Conservation (phyloP, 164 flowering plant species). For the Malania oleifera region DNA sequence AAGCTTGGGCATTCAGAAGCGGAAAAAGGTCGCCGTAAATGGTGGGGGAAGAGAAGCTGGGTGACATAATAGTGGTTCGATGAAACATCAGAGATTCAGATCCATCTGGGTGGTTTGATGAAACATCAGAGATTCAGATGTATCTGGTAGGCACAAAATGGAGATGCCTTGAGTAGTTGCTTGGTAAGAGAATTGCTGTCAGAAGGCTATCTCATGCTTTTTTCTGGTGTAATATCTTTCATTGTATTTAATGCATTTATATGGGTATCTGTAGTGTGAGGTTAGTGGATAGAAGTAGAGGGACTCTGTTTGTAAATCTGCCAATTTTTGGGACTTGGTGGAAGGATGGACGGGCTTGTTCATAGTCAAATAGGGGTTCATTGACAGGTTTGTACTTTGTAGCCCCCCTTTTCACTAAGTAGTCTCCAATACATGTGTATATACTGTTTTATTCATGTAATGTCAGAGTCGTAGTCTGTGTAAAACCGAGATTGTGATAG, state of each 20-base stretch:
- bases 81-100: neutral
- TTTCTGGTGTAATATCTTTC: neutral
- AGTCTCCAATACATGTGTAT: constrained; percentile 11
- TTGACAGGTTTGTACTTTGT: constrained; percentile 3
- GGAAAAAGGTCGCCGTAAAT: constrained; percentile 43
- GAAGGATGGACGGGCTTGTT: constrained; percentile 10
- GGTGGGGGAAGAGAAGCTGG: constrained; percentile 66
- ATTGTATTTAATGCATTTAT: neutral
- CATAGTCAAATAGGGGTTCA: constrained; percentile 13
- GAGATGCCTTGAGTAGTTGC: neutral
- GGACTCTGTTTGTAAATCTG: constrained; percentile 15
- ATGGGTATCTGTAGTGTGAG: constrained; percentile 2
- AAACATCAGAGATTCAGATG: neutral
- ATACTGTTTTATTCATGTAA: neutral
- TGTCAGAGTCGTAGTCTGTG: neutral
- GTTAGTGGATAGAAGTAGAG: neutral
- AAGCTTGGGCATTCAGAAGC: constrained; percentile 46
- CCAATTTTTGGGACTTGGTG: constrained; percentile 19
- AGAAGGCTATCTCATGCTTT: neutral
- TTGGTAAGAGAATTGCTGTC: neutral
- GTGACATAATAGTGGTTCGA: constrained; percentile 12
- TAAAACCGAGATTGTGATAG: too few relatives aligned
- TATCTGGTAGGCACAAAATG: neutral
- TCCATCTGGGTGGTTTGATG: neutral
- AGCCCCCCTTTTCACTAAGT: neutral